Evolutionary conservation across 2,329 filamentous ascomycete genomes (phyloP).

Genomic region (Exophiala calicioides): DNA sequence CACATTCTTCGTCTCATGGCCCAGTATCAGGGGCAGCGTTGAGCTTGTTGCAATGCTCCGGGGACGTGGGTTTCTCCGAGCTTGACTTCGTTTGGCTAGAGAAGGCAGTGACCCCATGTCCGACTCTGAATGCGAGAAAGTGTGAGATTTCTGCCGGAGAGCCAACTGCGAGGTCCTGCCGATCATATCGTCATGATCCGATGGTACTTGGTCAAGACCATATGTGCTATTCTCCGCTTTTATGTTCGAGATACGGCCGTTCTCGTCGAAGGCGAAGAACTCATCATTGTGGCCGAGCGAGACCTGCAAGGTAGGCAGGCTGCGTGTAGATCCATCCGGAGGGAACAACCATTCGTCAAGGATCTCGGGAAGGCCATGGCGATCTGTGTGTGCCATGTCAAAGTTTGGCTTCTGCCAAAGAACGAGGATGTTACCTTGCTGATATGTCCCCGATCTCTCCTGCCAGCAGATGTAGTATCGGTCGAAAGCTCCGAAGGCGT

Average conservation of each 20-base stretch:
- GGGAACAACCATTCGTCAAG: constrained; percentile 41
- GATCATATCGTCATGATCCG: neutral
- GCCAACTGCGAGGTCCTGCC: neutral
- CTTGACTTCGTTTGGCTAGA: neutral
- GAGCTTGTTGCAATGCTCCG: constrained; percentile 9
- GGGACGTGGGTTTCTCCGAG: constrained; percentile 10
- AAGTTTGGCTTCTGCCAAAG: neutral
- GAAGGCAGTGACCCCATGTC: neutral
- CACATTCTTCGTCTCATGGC: too few relatives aligned
- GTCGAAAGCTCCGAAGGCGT: constrained; percentile 43
- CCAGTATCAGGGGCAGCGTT: neutral
- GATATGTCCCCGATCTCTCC: constrained; percentile 37
- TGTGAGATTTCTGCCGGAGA: constrained; percentile 16
- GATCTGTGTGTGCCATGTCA: constrained; percentile 31
- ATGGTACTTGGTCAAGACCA: constrained; percentile 4
- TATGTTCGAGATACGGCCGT: constrained; percentile 40
- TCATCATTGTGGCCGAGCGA: constrained; percentile 43
- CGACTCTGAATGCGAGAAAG: constrained; percentile 6
- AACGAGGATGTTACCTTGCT: constrained; percentile 35
- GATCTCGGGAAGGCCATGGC: constrained; percentile 37
- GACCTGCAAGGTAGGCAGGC: constrained; percentile 40
- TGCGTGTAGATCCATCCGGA: constrained; percentile 33
- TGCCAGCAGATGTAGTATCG: constrained; percentile 45
- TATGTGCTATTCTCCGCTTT: constrained; percentile 13
- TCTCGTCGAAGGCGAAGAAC: constrained; percentile 43